A percentile compares a stretch with the other conserved stretches of the same genome.
These are phyloP conservation scores for Elsinoe fawcettii DNA, from an alignment of 2,329 filamentous ascomycete species.

Conservation along the genomic window DNA sequence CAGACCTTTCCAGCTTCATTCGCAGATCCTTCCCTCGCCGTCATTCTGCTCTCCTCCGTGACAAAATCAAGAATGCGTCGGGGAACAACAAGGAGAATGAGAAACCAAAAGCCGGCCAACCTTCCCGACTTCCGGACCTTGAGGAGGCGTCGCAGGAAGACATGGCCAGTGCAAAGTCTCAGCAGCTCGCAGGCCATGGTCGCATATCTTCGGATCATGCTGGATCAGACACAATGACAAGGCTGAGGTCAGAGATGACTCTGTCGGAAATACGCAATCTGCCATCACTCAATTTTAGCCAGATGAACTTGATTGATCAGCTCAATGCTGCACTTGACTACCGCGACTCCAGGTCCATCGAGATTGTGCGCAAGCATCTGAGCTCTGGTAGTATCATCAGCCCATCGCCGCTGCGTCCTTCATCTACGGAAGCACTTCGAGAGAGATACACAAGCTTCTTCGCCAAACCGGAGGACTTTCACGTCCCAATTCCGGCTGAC, in stretches of 20 bases:
- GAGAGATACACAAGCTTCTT: slow-evolving; percentile 42
- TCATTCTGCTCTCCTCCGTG: slow-evolving; percentile 16
- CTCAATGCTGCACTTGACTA: slow-evolving; percentile 38
- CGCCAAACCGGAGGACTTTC: slow-evolving; percentile 34
- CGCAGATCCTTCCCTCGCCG: slow-evolving; percentile 20
- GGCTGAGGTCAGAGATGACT: slow-evolving; percentile 18
- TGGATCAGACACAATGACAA: slow-evolving; percentile 19
- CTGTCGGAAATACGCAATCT: slow-evolving; percentile 34
- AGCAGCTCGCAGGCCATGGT: slow-evolving; percentile 17
- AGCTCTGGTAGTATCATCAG: slow-evolving; percentile 28
- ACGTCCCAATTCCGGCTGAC: slow-evolving; percentile 13
- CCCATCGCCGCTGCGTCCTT: slow-evolving; percentile 31
- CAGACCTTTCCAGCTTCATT: slow-evolving; percentile 20
- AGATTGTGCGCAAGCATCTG: slow-evolving; percentile 25
- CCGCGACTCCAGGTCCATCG: slow-evolving; percentile 33
- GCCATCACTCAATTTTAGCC: slow-evolving; percentile 43
- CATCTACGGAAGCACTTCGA: slow-evolving; percentile 33
- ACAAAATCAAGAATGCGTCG: slow-evolving; percentile 9
- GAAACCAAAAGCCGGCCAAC: slow-evolving; percentile 15
- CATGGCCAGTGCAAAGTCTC: slow-evolving; percentile 30
- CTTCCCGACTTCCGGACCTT: slow-evolving; percentile 34
- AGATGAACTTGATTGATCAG: slow-evolving; percentile 39
- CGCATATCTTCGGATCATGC: slow-evolving; percentile 1
- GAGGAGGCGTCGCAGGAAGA: slow-evolving; percentile 44
- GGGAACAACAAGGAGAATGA: slow-evolving; percentile 8